These are phyloP conservation scores for Ceratocystis eucalypticola DNA, from an alignment of 2,329 filamentous ascomycete species.

Conservation along the genomic window DNA sequence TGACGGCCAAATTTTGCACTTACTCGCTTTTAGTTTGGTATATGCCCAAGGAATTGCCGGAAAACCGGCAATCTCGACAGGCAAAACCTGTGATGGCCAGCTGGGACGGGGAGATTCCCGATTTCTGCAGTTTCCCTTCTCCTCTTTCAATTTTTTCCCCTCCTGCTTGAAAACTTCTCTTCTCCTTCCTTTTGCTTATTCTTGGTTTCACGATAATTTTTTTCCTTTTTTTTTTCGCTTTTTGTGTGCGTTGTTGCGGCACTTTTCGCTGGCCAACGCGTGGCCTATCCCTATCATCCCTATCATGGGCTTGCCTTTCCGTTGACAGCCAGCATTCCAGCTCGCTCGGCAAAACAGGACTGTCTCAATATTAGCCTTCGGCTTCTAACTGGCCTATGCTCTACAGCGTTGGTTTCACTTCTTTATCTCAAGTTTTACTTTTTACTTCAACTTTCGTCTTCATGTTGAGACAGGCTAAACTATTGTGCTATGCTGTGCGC, in stretches of 20 bases:
- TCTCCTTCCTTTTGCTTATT: conserved; percentile 9
- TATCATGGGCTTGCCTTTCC: background rate
- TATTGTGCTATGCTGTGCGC: no score
- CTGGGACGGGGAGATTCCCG: conserved; percentile 5
- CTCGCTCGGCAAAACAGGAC: no score
- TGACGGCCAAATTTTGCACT: background rate
- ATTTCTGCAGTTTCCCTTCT: conserved; percentile 7
- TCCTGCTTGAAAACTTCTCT: conserved; percentile 7
- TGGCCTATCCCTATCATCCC: background rate
- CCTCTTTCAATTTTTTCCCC: conserved; percentile 11
- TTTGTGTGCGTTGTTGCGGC: background rate
- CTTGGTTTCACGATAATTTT: background rate
- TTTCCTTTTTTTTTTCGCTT: conserved; percentile 1
- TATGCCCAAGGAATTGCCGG: background rate
- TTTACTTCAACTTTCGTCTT: background rate
- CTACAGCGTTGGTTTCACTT: background rate
- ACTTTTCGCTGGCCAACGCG: background rate
- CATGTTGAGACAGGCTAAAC: background rate
- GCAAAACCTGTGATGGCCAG: background rate
- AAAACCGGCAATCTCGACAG: background rate
- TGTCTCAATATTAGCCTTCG: no score
- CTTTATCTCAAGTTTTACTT: background rate
- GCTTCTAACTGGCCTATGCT: no score
- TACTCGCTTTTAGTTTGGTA: no score
- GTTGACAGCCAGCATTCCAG: background rate